Conservation (phyloP, 495 filamentous ascomycete species). For the Penicillium canariense region DNA sequence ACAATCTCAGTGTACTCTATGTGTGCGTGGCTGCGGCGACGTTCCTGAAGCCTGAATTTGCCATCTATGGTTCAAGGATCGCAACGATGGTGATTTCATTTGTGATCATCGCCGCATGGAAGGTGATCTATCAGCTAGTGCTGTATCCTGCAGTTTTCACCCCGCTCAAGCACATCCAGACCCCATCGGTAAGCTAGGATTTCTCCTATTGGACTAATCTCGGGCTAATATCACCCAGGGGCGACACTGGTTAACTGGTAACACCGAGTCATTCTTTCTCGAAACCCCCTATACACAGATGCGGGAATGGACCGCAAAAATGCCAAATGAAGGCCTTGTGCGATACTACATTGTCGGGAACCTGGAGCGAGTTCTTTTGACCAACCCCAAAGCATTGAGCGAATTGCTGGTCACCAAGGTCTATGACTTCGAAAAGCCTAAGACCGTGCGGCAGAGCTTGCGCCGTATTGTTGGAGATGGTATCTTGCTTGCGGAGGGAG, state of each 20-base stretch:
- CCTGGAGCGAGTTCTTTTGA: slow-evolving; percentile 65
- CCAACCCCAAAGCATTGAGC: slow-evolving; percentile 60
- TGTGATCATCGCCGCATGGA: slow-evolving; percentile 21
- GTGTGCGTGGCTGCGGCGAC: slow-evolving; percentile 24
- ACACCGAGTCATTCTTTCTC: slow-evolving; percentile 21
- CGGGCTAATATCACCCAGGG: slow-evolving; percentile 19
- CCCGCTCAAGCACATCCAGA: slow-evolving; percentile 63
- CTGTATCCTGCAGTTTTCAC: slow-evolving; percentile 74
- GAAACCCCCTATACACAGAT: slow-evolving; percentile 55
- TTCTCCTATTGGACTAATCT: neutral
- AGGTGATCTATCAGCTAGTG: slow-evolving; percentile 49
- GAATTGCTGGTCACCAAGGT: slow-evolving; percentile 65
- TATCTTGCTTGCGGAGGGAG: slow-evolving; percentile 78
- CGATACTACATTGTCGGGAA: slow-evolving; percentile 68
- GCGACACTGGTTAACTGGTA: slow-evolving; percentile 39
- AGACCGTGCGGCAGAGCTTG: slow-evolving; percentile 51
- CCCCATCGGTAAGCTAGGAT: slow-evolving; percentile 48
- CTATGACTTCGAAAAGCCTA: slow-evolving; percentile 80
- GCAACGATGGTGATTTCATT: slow-evolving; percentile 24
- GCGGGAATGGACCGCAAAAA: slow-evolving; percentile 58
- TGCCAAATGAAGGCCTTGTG: slow-evolving; percentile 81
- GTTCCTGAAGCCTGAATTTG: slow-evolving; percentile 33
- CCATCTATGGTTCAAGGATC: slow-evolving; percentile 29
- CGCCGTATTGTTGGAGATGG: slow-evolving; percentile 70
- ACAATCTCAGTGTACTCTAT: slow-evolving; percentile 23